Base-by-base conservation (phyloP, 2,329 filamentous ascomycete species). In the Ceratocystis eucalypticola region DNA sequence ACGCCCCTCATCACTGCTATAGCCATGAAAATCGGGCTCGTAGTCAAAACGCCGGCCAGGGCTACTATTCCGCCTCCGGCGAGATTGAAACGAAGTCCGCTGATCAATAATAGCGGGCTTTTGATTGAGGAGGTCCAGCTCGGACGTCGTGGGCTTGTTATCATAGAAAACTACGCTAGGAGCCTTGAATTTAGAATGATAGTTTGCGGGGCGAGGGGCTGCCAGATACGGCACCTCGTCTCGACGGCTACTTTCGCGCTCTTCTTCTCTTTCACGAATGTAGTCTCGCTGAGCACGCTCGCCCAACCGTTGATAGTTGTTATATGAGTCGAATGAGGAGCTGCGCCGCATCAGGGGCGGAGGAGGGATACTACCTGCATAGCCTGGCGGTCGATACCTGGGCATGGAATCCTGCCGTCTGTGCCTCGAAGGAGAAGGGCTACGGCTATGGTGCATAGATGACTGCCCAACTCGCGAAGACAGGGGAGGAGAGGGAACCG, bases 1-100 rank as follows among this genome's bases (percentile, higher is more conserved):
- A 50, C 74, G 73, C 55, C 75, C 74, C 22, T 68, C 64, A 45
- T 61, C 48, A 48, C 59, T 63, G 17, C 22, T 62, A 20, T 66
- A 66, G 8, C 33, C 33, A 22, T 41, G 1, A 41, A n/a, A 28
- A 20, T 44, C 30, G 5, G 41, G 5, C 4, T 25, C 15, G 25
- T 67, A 55, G 28, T 61, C 53, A 50, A 55, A 62, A 25, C 30
- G 62, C 46, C 22, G 25, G 12, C 46, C 61, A 30, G 61, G 28
- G 61, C 61, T 63, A 25, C 28, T 59, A 20, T 59, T 33, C 25
- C 61, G 33, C 33, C 53, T 44, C 20, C 64, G 50, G 15, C 63
- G 64, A 10, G 66, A 64, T 10, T 66, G 59, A 8, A 68, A 10
- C 28, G 65, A 61, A 41, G 66, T 48, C 62, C 66, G 59, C 30